Base-by-base conservation (phyloP, 1,284 basidiomycete genomes). In the Kwoniella shivajii region DNA sequence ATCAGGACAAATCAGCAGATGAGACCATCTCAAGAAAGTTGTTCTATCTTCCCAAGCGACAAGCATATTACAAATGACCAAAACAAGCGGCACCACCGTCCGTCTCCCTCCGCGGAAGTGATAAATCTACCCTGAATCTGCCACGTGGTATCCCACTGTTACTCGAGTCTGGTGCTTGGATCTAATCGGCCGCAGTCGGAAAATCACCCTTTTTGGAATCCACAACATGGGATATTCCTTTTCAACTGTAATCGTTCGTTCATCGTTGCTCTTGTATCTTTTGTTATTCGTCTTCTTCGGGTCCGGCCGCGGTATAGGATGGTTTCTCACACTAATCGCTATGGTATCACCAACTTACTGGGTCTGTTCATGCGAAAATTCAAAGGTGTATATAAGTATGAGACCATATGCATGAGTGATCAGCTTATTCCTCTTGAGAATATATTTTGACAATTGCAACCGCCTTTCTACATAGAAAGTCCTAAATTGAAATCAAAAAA, bases 171-270 rank as follows among this genome's bases (percentile, higher is more conserved):
- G n/a, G n/a, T n/a, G n/a, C n/a, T n/a, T n/a, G n/a, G n/a, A n/a
- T n/a, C n/a, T 24, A n/a, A 36, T 47, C 45, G 45, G 45, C 45
- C 31, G 45, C 45, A 47, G 36, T 47, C 31, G 45, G 45, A 47
- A 47, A 30, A n/a, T n/a, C n/a, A n/a, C n/a, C n/a, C n/a, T n/a
- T n/a, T n/a, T n/a, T n/a, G n/a, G n/a, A n/a, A n/a, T n/a, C n/a
- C n/a, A n/a, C n/a, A n/a, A n/a, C n/a, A n/a, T 47, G 22, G n/a
- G 10, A 43, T 39, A 34, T 39, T 18, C 6, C 37, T 39, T 6
- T 18, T 18, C 14, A 39, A 18, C 16, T 39, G 7, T 39, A 11
- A 11, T 39, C 14, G 16, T 39, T 39, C 33, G 16, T n/a, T 11
- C n/a, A 18, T 11, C 37, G 14, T 39, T 39, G 37, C 9, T 34